Evolutionary conservation across 441 rosid species (phyloP), one percentile per base, ranked within the genome.

Genomic region (Kokia cookei): DNA sequence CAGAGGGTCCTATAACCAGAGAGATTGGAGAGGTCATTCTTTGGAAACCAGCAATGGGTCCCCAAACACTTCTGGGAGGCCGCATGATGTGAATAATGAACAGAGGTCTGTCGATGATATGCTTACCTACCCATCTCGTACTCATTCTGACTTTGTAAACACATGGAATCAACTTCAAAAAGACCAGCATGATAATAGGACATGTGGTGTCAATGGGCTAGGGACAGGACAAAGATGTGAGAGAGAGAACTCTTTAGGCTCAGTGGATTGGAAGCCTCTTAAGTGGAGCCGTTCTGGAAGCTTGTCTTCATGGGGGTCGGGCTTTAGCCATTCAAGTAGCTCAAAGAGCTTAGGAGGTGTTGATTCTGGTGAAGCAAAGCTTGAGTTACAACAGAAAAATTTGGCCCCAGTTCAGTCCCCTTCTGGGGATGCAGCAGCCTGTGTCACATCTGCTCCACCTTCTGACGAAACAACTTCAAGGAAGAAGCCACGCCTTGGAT

Each of bases 401-500:
- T 84, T 72, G 63, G 78, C 85, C 69, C 83, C 86, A 13, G 79
- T 89, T 35, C 87, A 80, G 63, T 91, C 97, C 27, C 86, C 91
- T 68, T 86, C 93, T 2, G 91, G 85, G 27, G 92, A 91, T 77
- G 94, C 86, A 74, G 87, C 87, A 76, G 82, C 88, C 6, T 83
- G 86, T 80, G 85, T 74, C 74, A 82, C 85, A 69, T 85, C 95
- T 64, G 83, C 83, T 65, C 78, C 77, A 2, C 87, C 84, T 60
- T 73, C 82, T 61, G 97, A 90, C 57, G 98, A 96, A 73, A 86
- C 75, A 59, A 76, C 76, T 74, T 86, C 92, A 19, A 89, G 91
- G 84, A 96, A 96, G 86, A 96, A 96, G 79, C 93, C 92, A 43
- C 98, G 99, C 73, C 97, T 96, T 29, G 91, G 92, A 32, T 96